These are phyloP conservation scores for Exophiala lecanii-corni DNA, from an alignment of 2,329 filamentous ascomycete genomes.

Conservation along the genomic window DNA sequence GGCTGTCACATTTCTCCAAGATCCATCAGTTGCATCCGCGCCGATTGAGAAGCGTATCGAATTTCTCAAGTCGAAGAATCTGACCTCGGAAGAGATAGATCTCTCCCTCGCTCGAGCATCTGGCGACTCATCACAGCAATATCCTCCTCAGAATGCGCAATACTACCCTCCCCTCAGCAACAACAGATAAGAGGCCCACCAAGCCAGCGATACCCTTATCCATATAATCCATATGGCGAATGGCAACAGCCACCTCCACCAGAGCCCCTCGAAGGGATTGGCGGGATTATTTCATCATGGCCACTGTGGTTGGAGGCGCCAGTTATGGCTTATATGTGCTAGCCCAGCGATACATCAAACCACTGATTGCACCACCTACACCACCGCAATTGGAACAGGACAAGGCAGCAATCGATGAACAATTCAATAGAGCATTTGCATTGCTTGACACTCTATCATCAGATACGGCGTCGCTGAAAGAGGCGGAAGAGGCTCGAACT, in stretches of 20 bases:
- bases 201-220: slow-evolving; percentile 42
- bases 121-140: slow-evolving; percentile 36
- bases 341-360: slow-evolving; percentile 88
- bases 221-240: slow-evolving; percentile 49
- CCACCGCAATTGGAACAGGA: slow-evolving; percentile 91
- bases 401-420: slow-evolving; percentile 85
- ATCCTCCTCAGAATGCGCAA: slow-evolving; percentile 38
- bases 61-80: slow-evolving; percentile 93
- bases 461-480: slow-evolving; percentile 84
- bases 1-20: slow-evolving; percentile 79
- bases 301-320: slow-evolving; percentile 84
- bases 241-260: slow-evolving; percentile 49
- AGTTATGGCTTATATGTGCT: slow-evolving; percentile 84
- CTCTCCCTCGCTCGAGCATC: slow-evolving; percentile 65
- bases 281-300: slow-evolving; percentile 99
- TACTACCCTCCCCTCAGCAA: slow-evolving; percentile 43
- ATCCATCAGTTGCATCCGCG: slow-evolving; percentile 83
- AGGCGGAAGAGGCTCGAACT: slow-evolving; percentile 77
- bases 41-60: slow-evolving; percentile 89
- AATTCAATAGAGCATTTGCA: slow-evolving; percentile 86
- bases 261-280: slow-evolving; percentile 78
- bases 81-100: slow-evolving; percentile 93
- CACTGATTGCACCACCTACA: slow-evolving; percentile 87
- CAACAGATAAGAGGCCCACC: slow-evolving; percentile 32
- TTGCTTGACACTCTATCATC: slow-evolving; percentile 87